Base-by-base conservation (phyloP, 75 land plant genomes). In the Ceratopteris richardii region DNA sequence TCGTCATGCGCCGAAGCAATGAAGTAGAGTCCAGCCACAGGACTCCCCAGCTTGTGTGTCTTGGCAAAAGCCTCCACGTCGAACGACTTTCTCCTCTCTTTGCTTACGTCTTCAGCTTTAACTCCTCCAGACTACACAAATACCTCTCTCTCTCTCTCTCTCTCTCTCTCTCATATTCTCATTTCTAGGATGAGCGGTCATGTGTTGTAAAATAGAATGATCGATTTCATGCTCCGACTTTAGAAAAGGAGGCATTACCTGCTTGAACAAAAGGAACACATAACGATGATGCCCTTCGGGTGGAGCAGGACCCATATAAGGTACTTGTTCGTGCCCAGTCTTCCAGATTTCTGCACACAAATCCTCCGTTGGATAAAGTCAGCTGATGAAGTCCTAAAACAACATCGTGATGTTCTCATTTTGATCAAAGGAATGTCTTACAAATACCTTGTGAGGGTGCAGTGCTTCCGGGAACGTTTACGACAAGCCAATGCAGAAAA, bases 261-360 rank as follows among this genome's bases (percentile, higher is more conserved):
- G 77, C 66, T 63, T 63, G 67, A 74, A 74, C 28, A 74, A 66
- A 51, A 74, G 61, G 43, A 74, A 68, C 12, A 63, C 65, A 53
- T 74, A 74, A 5, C 73, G 65, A 48, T 74, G 77, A 20, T 31
- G 31, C 23, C 77, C 77, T 41, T 54, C 46, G 27, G 73, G 73
- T 25, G 77, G 77, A 33, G 58, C 58, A 29, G 77, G 77, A 22
- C 77, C 77, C 44, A 63, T 27, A 20, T 69, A 74, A 10, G 61
- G 33, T 47, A 74, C 73, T 11, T 63, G 65, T 66, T 74, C 77
- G 24, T 50, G 60, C 20, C 77, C 77, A 7, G 54, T 26, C n/a
- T 43, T 24, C 66, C 58, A 54, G 3, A 54, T 55, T 26, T 64
- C 66, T 64, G 37, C 37, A 33, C 37, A 33, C 37, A 33, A 3